A percentile compares a stretch with the other conserved stretches of the same genome.
Evolutionary conservation across 2,329 filamentous ascomycete species (phyloP).

Genomic region (Calonectria pseudoreteaudii): DNA sequence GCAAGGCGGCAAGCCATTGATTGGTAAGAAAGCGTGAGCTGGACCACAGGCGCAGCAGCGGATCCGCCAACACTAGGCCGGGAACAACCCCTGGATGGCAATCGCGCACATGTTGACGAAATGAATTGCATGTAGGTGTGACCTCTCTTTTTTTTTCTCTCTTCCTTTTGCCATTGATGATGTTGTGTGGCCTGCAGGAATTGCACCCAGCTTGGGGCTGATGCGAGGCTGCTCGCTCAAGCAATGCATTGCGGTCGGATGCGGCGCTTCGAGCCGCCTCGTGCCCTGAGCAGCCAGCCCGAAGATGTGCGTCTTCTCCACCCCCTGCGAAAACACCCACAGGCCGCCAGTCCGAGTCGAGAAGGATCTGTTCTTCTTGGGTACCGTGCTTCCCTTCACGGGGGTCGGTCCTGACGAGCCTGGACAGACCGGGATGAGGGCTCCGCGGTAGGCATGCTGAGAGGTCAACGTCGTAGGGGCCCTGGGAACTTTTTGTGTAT

Average conservation of each 20-base stretch:
- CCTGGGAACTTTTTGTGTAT: slow-evolving; percentile 1
- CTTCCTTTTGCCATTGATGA: neutral
- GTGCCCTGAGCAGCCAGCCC: neutral
- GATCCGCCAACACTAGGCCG: slow-evolving; percentile 26
- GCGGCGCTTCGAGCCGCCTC: slow-evolving; percentile 1
- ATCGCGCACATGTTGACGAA: neutral
- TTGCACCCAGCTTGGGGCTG: neutral
- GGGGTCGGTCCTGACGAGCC: neutral
- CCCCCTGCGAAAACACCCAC: slow-evolving; percentile 10
- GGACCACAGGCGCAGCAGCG: slow-evolving; percentile 29
- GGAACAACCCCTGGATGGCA: slow-evolving; percentile 11
- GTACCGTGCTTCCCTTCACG: slow-evolving; percentile 9
- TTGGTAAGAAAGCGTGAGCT: slow-evolving; percentile 31
- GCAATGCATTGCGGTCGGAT: neutral
- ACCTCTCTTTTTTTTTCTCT: neutral
- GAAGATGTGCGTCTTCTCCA: slow-evolving; percentile 15
- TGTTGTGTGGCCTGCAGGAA: neutral
- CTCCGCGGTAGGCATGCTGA: slow-evolving; percentile 14
- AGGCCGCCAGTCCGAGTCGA: slow-evolving; percentile 22
- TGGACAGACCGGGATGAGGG: slow-evolving; percentile 1
- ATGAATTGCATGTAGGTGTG: neutral
- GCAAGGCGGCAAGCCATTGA: slow-evolving; percentile 28
- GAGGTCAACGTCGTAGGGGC: slow-evolving; percentile 9
- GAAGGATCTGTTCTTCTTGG: slow-evolving; percentile 16
- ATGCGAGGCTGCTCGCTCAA: slow-evolving; percentile 7